phyloP scores from a whole-genome alignment of 2,329 filamentous ascomycete genomes.

The Colletotrichum tofieldiae region DNA sequence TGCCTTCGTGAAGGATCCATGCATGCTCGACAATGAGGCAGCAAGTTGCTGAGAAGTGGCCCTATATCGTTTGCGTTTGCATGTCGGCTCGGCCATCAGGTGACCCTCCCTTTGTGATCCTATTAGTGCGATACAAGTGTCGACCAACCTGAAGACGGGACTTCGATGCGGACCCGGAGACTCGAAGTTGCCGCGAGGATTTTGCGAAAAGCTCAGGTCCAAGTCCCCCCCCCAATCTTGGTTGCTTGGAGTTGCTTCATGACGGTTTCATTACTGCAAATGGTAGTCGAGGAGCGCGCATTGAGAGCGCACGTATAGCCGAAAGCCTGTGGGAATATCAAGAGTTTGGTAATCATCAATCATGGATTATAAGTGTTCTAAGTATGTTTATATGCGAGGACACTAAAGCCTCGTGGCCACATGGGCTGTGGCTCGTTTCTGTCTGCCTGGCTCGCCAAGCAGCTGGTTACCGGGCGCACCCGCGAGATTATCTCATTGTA shows the following conservation, averaged over 20 bases:
- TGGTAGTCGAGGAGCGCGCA: too few relatives aligned
- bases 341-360: not conserved
- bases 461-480: not conserved
- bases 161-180: not conserved
- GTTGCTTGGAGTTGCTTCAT: not conserved
- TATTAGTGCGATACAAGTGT: too few relatives aligned
- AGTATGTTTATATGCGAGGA: not conserved
- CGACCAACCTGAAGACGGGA: not conserved
- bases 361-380: slow-evolving; percentile 13
- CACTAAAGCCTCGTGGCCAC: not conserved
- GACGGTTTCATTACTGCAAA: not conserved
- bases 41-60: not conserved
- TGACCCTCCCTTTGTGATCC: too few relatives aligned
- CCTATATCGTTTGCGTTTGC: not conserved
- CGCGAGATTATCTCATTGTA: not conserved
- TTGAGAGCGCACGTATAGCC: not conserved
- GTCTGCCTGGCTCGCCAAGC: not conserved
- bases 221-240: not conserved
- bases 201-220: not conserved
- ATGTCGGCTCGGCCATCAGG: not conserved
- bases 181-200: not conserved
- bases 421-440: not conserved
- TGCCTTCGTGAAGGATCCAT: too few relatives aligned
- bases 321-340: not conserved
- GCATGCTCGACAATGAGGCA: too few relatives aligned